Evolutionary conservation across 331 rosid genomes (phyloP).

Genomic region (Spiraea crenata): DNA sequence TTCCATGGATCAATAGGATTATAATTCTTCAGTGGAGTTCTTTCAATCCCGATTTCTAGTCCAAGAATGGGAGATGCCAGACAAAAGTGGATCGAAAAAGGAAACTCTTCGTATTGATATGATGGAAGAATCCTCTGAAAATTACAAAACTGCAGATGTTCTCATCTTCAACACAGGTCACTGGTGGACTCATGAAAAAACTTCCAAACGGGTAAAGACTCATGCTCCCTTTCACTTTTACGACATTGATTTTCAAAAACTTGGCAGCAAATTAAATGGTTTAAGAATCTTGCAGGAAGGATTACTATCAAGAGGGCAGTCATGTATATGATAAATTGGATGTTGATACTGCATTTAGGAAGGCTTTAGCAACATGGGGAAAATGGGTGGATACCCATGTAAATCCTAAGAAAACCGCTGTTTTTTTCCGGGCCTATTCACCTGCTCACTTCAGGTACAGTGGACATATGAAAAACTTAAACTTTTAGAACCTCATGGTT

Average conservation of each 20-base stretch:
- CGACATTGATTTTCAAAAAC: neutral
- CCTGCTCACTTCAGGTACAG: conserved; percentile 80
- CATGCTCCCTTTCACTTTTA: neutral
- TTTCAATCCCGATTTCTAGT: conserved; percentile 86
- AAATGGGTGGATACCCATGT: conserved; percentile 75
- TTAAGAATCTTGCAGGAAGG: conserved; percentile 49
- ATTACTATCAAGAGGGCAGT: conserved; percentile 86
- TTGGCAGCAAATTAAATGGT: neutral
- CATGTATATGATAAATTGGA: conserved; percentile 66
- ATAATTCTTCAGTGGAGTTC: conserved; percentile 73
- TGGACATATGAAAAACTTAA: neutral
- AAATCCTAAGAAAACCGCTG: conserved; percentile 62
- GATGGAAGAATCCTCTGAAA: conserved; percentile 52
- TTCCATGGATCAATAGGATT: conserved; percentile 47
- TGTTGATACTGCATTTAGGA: conserved; percentile 72
- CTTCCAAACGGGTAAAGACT: conserved; percentile 61
- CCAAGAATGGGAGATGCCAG: conserved; percentile 72
- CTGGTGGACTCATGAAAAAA: conserved; percentile 97
- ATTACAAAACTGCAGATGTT: conserved; percentile 68
- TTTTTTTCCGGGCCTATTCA: conserved; percentile 82
- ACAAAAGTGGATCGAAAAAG: conserved; percentile 60
- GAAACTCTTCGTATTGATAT: conserved; percentile 85
- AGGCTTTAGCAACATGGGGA: conserved; percentile 79
- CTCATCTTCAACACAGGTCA: conserved; percentile 86
- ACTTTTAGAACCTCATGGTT: neutral